Evolutionary conservation across 1,284 basidiomycete genomes (phyloP), one percentile per base, ranked within the genome.

Genomic region (Ganoderma multipileum): DNA sequence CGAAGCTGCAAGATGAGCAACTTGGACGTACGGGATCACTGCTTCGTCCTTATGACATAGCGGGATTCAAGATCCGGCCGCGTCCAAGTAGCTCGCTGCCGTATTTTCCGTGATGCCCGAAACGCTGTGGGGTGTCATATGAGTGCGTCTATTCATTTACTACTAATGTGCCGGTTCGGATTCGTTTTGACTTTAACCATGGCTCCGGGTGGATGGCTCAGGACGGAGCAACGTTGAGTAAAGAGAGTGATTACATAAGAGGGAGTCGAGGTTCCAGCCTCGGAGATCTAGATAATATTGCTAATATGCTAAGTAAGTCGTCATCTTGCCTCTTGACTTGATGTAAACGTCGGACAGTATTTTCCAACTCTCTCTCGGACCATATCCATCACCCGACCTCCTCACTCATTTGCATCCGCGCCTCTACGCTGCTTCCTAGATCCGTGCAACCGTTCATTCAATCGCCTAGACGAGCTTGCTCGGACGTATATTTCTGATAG

Each of bases 241-340:
- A 9, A 14, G 38, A 39, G 38, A 9, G 28, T 20, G 39, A 26
- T 50, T 26, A 59, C 44, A 68, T 50, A 23, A 38, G 57, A 16
- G 38, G 18, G 16, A 11, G 12, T 39, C 38, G 38, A 14, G n/a
- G n/a, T 50, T 26, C 47, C n/a, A 14, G 7, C 28, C 47, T 52
- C 47, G 55, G 23, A 66, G 67, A 71, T 65, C 70, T 66, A 62
- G 67, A 68, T 68, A 55, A 60, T n/a, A 55, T 59, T 57, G 52
- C 9, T 50, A 50, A 50, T 26, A 50, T 50, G 47, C 47, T 26
- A 50, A 50, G 44, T 47, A 47, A 47, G 44, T 47, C 64, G 65
- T 66, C 69, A 62, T 18, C 12, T 42, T 42, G 16, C 41, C 41
- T 42, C 41, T 42, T 11, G 16, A 42, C 41, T 42, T 42, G 16